These are phyloP conservation scores for Raffaelea arxii DNA, from an alignment of 2,329 filamentous ascomycete species.

Conservation along the genomic window DNA sequence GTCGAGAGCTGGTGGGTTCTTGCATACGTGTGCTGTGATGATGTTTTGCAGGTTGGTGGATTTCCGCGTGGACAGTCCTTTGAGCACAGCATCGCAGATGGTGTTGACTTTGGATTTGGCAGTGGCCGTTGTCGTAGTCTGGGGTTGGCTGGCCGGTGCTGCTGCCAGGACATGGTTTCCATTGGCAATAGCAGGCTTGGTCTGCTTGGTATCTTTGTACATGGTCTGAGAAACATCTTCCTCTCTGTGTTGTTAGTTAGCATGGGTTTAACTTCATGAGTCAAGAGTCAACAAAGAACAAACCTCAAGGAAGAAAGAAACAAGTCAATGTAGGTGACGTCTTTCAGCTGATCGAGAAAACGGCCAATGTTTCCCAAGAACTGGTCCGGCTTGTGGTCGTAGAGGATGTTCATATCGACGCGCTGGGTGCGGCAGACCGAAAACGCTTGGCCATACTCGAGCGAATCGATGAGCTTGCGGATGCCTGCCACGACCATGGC, in stretches of 20 bases:
- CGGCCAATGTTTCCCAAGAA: constrained; percentile 67
- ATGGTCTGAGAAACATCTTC: constrained; percentile 91
- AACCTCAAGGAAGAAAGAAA: constrained; percentile 81
- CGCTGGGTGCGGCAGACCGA: constrained; percentile 81
- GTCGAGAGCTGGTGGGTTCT: constrained; percentile 79
- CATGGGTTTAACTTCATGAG: neutral
- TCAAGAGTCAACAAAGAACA: constrained; percentile 16
- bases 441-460: constrained; percentile 78
- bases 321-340: constrained; percentile 74
- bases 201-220: constrained; percentile 74
- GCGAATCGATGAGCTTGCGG: constrained; percentile 65
- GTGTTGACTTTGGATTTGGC: constrained; percentile 62
- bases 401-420: constrained; percentile 95
- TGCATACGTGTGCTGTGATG: constrained; percentile 91
- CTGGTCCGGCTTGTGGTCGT: constrained; percentile 81
- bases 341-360: constrained; percentile 78
- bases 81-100: constrained; percentile 78
- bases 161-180: neutral
- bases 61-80: constrained; percentile 52
- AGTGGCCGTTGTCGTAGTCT: neutral
- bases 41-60: constrained; percentile 73
- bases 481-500: constrained; percentile 90
- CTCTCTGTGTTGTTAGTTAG: constrained; percentile 41
- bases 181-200: constrained; percentile 8
- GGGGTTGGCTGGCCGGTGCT: constrained; percentile 5